phyloP scores from a whole-genome alignment of 139 green algal species.

The Nannochloris sp. region DNA sequence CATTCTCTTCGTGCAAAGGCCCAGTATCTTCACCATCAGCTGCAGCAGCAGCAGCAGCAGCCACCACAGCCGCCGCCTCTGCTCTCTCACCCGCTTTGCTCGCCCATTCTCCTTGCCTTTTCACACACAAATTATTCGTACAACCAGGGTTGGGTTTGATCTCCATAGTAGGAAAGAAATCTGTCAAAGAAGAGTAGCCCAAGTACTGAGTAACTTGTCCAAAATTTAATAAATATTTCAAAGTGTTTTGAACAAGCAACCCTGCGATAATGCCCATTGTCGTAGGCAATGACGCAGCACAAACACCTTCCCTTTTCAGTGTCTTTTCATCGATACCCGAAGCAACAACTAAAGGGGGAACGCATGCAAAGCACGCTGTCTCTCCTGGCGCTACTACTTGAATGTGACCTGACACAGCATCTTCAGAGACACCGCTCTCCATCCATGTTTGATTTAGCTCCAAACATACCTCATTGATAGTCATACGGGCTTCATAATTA shows the following conservation, averaged over 20 bases:
- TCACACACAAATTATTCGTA: constrained; percentile 62
- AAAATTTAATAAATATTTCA: constrained; percentile 92
- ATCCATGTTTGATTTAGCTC: constrained; percentile 94
- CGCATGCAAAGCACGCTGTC: constrained; percentile 83
- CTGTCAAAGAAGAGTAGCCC: constrained; percentile 84
- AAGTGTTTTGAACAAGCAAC: constrained; percentile 88
- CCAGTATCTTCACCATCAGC: constrained; percentile 29
- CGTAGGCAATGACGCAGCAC: constrained; percentile 91
- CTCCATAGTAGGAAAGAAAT: constrained; percentile 94
- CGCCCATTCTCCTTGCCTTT: constrained; percentile 49
- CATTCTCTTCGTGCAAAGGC: constrained; percentile 78
- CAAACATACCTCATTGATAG: constrained; percentile 95
- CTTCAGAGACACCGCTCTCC: constrained; percentile 92
- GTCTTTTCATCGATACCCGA: constrained; percentile 93
- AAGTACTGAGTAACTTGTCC: constrained; percentile 64
- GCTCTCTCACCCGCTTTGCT: constrained; percentile 10
- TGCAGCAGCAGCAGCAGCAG: constrained; percentile 17
- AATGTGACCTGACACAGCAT: constrained; percentile 94
- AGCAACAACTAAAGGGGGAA: constrained; percentile 87
- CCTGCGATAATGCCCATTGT: constrained; percentile 97
- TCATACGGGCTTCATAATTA: constrained; percentile 98
- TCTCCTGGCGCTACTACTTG: constrained; percentile 63
- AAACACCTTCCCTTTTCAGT: constrained; percentile 94
- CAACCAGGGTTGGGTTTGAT: constrained; percentile 82
- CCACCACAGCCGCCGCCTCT: constrained; percentile 33